Evolutionary conservation across 192 early-diverging fungal species (phyloP).

Genomic region (Allomyces macrogynus): DNA sequence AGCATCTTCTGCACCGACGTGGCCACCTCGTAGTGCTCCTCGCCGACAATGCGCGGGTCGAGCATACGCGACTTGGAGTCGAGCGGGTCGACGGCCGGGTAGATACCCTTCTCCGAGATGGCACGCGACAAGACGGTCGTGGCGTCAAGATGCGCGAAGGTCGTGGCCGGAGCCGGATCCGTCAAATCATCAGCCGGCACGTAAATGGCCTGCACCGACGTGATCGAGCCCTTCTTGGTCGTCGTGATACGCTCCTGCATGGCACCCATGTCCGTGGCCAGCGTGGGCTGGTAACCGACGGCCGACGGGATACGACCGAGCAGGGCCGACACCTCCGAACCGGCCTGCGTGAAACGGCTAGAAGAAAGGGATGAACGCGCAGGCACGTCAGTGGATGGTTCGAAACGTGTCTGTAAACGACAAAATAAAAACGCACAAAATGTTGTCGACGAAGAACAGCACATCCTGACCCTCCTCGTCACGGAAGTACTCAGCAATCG

Average conservation of each 20-base stretch:
- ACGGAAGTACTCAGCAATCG: constrained; percentile 99
- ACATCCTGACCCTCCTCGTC: constrained; percentile 98
- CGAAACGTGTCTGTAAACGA: no score
- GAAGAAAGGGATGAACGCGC: no score
- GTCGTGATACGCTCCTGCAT: constrained; percentile 99
- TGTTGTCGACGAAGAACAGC: constrained; percentile 99
- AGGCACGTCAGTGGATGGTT: no score
- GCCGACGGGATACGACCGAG: constrained; percentile 98
- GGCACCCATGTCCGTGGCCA: constrained; percentile 96
- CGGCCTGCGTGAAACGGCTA: constrained; percentile 93
- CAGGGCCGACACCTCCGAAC: constrained; percentile 98
- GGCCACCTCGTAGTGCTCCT: constrained; percentile 85
- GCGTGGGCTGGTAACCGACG: constrained; percentile 99
- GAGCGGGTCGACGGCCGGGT: constrained; percentile 94
- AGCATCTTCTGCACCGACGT: constrained; percentile 86
- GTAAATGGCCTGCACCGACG: constrained; percentile 94
- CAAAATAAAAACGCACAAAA: constrained; percentile 30
- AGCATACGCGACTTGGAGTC: constrained; percentile 97
- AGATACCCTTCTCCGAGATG: constrained; percentile 98
- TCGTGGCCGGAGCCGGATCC: constrained; percentile 96
- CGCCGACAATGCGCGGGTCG: constrained; percentile 89
- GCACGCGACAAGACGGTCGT: constrained; percentile 96
- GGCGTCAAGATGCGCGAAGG: constrained; percentile 97
- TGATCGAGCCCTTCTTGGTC: constrained; percentile 99
- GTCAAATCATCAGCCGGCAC: constrained; percentile 99